These are phyloP conservation scores for Selaginella tamariscina DNA, from an alignment of 75 land plant genomes.

Conservation along the genomic window DNA sequence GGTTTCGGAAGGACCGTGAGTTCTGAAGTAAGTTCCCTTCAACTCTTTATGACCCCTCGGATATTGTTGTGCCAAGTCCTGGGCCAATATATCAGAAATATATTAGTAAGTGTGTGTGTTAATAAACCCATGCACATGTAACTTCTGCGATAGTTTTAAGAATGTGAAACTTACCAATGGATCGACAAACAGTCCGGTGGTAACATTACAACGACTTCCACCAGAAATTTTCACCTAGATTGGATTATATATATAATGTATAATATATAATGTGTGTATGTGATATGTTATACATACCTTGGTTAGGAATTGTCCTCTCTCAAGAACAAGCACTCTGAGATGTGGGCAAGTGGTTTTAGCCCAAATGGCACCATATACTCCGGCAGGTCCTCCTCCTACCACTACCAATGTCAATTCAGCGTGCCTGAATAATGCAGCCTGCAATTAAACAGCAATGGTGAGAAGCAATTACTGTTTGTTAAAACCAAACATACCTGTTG, in stretches of 20 bases:
- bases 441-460: too few species aligned
- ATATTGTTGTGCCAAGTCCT: slow-evolving; percentile 57
- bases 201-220: slow-evolving; percentile 95
- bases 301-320: slow-evolving; percentile 66
- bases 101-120: neutral
- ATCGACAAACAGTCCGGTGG: slow-evolving; percentile 70
- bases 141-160: slow-evolving; percentile 1
- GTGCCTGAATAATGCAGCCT: too few species aligned
- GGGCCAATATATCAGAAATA: neutral
- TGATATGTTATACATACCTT: too few species aligned
- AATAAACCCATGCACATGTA: neutral
- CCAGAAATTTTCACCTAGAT: slow-evolving; percentile 83
- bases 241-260: too few species aligned
- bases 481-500: too few species aligned
- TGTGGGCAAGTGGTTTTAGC: slow-evolving; percentile 71
- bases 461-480: too few species aligned
- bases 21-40: slow-evolving; percentile 59
- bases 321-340: slow-evolving; percentile 60
- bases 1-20: slow-evolving; percentile 82
- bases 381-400: slow-evolving; percentile 95
- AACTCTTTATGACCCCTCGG: slow-evolving; percentile 90
- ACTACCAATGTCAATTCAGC: slow-evolving; percentile 64
- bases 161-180: slow-evolving; percentile 34
- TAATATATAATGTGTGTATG: too few species aligned
- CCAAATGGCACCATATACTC: slow-evolving; percentile 79